Conservation (phyloP, 2,329 filamentous ascomycete genomes). For the Ophidiomyces ophidiicola region DNA sequence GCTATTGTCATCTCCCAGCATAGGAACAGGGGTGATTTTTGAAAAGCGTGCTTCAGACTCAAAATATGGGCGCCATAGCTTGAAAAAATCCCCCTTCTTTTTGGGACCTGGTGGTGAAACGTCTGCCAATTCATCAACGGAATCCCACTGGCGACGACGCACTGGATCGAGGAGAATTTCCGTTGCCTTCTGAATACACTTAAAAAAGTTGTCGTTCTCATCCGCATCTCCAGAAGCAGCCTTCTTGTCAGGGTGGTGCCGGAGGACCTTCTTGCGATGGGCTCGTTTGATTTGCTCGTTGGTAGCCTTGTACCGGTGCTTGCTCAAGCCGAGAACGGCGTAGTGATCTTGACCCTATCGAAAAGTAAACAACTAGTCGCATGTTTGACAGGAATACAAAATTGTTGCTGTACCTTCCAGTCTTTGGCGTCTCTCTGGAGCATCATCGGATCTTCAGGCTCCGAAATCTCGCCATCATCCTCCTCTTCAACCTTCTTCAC, state of each 20-base stretch:
- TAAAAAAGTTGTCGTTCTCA: conserved; percentile 94
- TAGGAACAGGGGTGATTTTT: conserved; percentile 75
- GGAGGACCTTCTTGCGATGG: conserved; percentile 98
- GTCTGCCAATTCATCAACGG: conserved; percentile 85
- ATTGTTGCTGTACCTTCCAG: conserved; percentile 82
- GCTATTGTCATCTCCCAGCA: conserved; percentile 71
- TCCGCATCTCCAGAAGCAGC: conserved; percentile 76
- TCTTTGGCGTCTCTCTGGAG: conserved; percentile 91
- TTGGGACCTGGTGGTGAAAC: conserved; percentile 82
- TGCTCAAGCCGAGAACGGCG: conserved; percentile 82
- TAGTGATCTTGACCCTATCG: conserved; percentile 86
- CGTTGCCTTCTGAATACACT: conserved; percentile 97
- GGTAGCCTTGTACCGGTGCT: conserved; percentile 83
- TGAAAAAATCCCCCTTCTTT: conserved; percentile 83
- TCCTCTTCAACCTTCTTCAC: conserved; percentile 93
- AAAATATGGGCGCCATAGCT: conserved; percentile 83
- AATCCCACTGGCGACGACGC: conserved; percentile 91
- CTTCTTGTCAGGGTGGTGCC: conserved; percentile 98
- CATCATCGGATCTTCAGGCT: conserved; percentile 85
- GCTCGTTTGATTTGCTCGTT: conserved; percentile 98
- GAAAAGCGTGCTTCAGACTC: conserved; percentile 88
- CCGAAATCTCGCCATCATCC: conserved; percentile 81
- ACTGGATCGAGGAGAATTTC: conserved; percentile 85
- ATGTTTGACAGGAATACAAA: neutral
- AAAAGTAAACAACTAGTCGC: neutral